Base-by-base conservation (phyloP, 805 yeast species). In the Ogataea methanolica region DNA sequence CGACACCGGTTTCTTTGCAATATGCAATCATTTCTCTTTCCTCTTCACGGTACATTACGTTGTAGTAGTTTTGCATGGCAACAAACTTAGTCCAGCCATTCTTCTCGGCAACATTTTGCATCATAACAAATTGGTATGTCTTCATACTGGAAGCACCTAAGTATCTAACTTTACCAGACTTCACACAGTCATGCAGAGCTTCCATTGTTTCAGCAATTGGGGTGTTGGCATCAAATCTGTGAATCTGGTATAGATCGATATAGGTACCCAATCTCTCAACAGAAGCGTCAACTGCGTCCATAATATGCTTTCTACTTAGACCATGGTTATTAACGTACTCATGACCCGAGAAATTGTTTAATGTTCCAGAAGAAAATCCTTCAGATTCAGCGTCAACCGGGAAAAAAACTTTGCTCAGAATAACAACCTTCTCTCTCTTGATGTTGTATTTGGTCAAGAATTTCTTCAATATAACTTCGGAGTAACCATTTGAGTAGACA, bases 81-180 rank as follows among this genome's bases (percentile, higher is more conserved):
- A 81, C 69, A 53, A 82, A 81, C 59, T 77, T 79, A 54, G 67
- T 67, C 81, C 82, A 80, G 36, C 73, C 74, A 53, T 74, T 52
- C 57, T 69, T 68, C 45, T 81, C 83, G 4, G 87, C 85, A 47
- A 73, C 63, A 51, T 61, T 66, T 55, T 82, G 86, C 56, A 78
- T 56, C 49, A 70, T 72, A 5, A 71, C 77, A 56, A 81, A 79
- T 54, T 80, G 79, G 17, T 65, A 59, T 3, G 80, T 75, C 52
- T 68, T 66, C 84, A 81, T 79, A 3, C 80, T 63, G 1, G 83
- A 79, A 2, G 85, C 83, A 21, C 85, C 85, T 47, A 80, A 69
- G 60, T 80, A 80, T 40, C 82, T 66, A 4, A 69, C 70, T 34
- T 66, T 56, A 16, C 82, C 82, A 39, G 55, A 47, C 38, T 67